Conservation (phyloP, 2,329 filamentous ascomycete species). For the Harringtonia aguacate region DNA sequence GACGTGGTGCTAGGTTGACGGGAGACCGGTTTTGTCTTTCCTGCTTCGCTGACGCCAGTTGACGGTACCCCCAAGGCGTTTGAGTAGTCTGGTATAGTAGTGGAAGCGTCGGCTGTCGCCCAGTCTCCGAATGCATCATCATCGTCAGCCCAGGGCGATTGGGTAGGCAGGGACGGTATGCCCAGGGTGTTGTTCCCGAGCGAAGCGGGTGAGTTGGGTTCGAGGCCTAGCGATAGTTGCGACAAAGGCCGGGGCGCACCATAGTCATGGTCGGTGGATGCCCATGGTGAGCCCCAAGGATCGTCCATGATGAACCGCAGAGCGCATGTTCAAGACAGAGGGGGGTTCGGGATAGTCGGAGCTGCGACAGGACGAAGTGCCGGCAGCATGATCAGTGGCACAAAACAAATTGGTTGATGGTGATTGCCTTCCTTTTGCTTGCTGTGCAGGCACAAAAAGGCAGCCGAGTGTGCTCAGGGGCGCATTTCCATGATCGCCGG, state of each 20-base stretch:
- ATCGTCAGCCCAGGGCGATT: conserved; percentile 31
- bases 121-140: conserved; percentile 28
- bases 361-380: neutral
- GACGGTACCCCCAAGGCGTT: too few species aligned
- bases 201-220: too few species aligned
- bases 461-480: too few species aligned
- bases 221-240: neutral
- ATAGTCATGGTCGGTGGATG: conserved; percentile 26
- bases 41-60: too few species aligned
- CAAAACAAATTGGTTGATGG: too few species aligned
- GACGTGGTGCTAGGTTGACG: neutral
- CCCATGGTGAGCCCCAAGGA: conserved; percentile 54
- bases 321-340: conserved; percentile 6
- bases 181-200: conserved; percentile 16
- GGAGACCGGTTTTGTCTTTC: too few species aligned
- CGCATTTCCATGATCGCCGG: too few species aligned
- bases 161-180: conserved; percentile 6
- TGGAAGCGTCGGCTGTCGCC: conserved; percentile 18
- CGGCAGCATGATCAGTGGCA: too few species aligned
- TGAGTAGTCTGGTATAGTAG: conserved; percentile 12
- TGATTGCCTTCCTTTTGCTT: too few species aligned
- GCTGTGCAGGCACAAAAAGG: too few species aligned
- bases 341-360: neutral
- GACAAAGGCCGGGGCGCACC: neutral
- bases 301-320: conserved; percentile 38